Conservation (phyloP, 2,329 filamentous ascomycete genomes). For the Xylariaceae sp. region DNA sequence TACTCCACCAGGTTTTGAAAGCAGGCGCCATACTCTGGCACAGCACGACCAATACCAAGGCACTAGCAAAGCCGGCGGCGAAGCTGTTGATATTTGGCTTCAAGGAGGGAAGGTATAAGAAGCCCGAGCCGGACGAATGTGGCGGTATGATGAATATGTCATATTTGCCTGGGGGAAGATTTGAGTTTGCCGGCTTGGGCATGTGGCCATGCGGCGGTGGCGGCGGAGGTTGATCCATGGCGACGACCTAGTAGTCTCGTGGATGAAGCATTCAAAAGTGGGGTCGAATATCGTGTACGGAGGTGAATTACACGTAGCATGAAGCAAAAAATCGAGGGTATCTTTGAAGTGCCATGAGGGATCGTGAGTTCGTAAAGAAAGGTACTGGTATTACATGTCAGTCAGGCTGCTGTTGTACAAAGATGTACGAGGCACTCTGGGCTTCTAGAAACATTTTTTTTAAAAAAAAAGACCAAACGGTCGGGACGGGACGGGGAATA, state of each 20-base stretch:
- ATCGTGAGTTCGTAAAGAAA: slow-evolving; percentile 36
- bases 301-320: slow-evolving; percentile 33
- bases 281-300: slow-evolving; percentile 7
- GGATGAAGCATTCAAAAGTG: slow-evolving; percentile 11
- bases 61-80: slow-evolving; percentile 79
- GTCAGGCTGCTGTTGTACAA: slow-evolving; percentile 5
- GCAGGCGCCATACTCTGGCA: slow-evolving; percentile 74
- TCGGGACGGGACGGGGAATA: too few relatives aligned
- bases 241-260: slow-evolving; percentile 33
- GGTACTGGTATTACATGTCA: slow-evolving; percentile 13
- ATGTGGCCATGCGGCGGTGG: slow-evolving; percentile 84
- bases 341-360: slow-evolving; percentile 41
- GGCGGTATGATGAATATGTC: slow-evolving; percentile 97
- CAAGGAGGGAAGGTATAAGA: slow-evolving; percentile 91
- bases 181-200: slow-evolving; percentile 65
- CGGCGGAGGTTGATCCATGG: slow-evolving; percentile 69
- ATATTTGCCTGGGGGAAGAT: slow-evolving; percentile 84
- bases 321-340: slow-evolving; percentile 34
- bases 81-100: slow-evolving; percentile 89
- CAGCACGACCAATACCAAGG: slow-evolving; percentile 72
- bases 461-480: background rate
- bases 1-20: slow-evolving; percentile 71
- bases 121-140: slow-evolving; percentile 84
- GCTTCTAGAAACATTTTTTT: background rate
- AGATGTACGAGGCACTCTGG: background rate